Conservation (phyloP, 169 alveolate genomes). For the Babesia sp. region DNA sequence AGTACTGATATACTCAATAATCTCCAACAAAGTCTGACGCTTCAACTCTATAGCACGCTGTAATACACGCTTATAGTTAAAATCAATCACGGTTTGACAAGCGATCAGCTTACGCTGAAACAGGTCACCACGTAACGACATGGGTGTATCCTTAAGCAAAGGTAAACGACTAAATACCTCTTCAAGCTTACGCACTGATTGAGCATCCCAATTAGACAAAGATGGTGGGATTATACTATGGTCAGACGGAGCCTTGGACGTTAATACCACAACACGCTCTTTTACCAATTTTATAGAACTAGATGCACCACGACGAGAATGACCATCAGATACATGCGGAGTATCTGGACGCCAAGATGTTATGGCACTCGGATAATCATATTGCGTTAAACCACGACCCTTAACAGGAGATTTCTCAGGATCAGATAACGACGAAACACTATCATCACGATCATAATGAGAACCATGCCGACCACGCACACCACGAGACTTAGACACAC, state of each 20-base stretch:
- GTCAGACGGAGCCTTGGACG: slow-evolving; percentile 1
- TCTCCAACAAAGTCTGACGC: slow-evolving; percentile 83
- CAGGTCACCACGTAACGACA: slow-evolving; percentile 72
- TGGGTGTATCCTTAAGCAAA: slow-evolving; percentile 74
- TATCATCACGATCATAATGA: slow-evolving; percentile 1
- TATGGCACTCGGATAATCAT: background rate
- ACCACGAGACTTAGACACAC: background rate
- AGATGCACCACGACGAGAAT: background rate
- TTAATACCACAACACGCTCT: slow-evolving; percentile 22
- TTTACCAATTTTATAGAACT: background rate
- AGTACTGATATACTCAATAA: slow-evolving; percentile 80
- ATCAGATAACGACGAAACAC: background rate
- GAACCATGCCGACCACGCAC: background rate
- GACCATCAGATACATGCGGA: background rate
- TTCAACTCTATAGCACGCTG: slow-evolving; percentile 80
- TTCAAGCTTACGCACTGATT: slow-evolving; percentile 43
- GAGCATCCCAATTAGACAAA: slow-evolving; percentile 11
- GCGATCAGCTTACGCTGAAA: slow-evolving; percentile 83
- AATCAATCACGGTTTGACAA: slow-evolving; percentile 80
- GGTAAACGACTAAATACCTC: slow-evolving; percentile 72
- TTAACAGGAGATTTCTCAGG: background rate
- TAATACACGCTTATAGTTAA: slow-evolving; percentile 51
- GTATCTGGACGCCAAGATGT: background rate
- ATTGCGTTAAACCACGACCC: background rate
- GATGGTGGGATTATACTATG: background rate